Percentiles rank a stretch among this genome's conserved stretches.
Evolutionary conservation across 2,329 filamentous ascomycete species (phyloP).

Genomic region (Xylariaceae sp.): DNA sequence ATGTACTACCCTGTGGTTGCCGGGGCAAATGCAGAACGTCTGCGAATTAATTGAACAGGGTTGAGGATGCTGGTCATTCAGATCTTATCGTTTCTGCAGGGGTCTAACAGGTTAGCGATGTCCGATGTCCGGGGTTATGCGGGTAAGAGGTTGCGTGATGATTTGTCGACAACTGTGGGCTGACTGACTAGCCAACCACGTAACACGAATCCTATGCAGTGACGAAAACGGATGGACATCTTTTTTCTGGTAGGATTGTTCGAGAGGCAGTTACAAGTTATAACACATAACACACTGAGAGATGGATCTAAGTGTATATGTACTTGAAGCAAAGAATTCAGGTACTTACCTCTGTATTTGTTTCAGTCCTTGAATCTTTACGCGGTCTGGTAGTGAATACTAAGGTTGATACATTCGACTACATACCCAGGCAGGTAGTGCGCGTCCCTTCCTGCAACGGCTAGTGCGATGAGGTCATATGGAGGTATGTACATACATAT

Average conservation of each 20-base stretch:
- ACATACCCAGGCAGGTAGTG: no score
- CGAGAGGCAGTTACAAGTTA: no score
- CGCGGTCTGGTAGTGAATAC: no score
- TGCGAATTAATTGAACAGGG: neutral
- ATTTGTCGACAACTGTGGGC: neutral
- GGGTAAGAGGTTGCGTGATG: neutral
- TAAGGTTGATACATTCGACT: no score
- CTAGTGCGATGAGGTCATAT: constrained; percentile 23
- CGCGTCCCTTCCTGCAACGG: no score
- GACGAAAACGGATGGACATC: neutral
- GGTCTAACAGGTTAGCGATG: neutral
- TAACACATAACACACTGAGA: no score
- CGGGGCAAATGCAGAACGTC: neutral
- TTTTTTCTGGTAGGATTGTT: neutral
- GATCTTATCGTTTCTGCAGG: neutral
- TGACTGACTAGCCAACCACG: constrained; percentile 22
- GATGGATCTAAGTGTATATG: no score
- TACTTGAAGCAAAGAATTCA: no score
- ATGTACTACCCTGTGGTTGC: no score
- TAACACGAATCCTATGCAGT: neutral
- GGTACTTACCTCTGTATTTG: no score
- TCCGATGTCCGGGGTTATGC: neutral
- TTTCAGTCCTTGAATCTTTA: no score
- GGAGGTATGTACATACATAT: no score
- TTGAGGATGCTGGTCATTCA: neutral